Base-by-base conservation (phyloP, 169 alveolate species). In the Neospora caninum region DNA sequence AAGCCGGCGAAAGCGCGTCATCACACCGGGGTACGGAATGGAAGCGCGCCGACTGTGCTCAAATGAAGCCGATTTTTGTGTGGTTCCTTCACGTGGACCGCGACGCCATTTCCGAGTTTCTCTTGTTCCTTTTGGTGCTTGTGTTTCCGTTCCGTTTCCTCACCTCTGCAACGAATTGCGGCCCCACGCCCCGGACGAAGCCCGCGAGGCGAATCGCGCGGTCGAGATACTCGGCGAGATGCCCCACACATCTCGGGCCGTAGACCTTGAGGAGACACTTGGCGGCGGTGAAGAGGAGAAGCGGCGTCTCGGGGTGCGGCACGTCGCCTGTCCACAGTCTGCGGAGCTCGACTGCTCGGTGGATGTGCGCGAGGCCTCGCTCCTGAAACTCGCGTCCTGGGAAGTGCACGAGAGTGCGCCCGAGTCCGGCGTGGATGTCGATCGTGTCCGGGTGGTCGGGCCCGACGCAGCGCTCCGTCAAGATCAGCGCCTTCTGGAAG, bases 401-500 rank as follows among this genome's bases (percentile, higher is more conserved):
- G 13, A 18, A 73, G 45, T 73, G 45, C 7, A 36, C 84, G 43
- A 73, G 42, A 6, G 84, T 36, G 13, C 84, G 39, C 25, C 84
- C 43, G 39, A 73, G n/a, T 13, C 49, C 84, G 13, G 84, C 84
- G n/a, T 73, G 84, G 39, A 73, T 18, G 27, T 73, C 84, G 42
- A 73, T 73, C 38, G 84, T 73, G 42, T 31, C 84, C 18, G 84
- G 84, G 42, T 73, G 84, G 42, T 73, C 84, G 25, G 42, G 13
- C 18, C 84, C 84, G 25, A 34, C 42, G n/a, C 84, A 73, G 39
- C 84, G 38, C 84, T 73, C 84, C 84, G 84, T 73, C 43, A 73
- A 20, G 25, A 73, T 73, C 43, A 73, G n/a, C 84, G 84, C 84
- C 84, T 73, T 73, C 43, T 73, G 84, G 25, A 73, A 73, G n/a